A percentile compares a stretch with the other conserved stretches of the same genome.
Conservation (phyloP, 2,329 filamentous ascomycete genomes). For the Zalaria obscura region DNA sequence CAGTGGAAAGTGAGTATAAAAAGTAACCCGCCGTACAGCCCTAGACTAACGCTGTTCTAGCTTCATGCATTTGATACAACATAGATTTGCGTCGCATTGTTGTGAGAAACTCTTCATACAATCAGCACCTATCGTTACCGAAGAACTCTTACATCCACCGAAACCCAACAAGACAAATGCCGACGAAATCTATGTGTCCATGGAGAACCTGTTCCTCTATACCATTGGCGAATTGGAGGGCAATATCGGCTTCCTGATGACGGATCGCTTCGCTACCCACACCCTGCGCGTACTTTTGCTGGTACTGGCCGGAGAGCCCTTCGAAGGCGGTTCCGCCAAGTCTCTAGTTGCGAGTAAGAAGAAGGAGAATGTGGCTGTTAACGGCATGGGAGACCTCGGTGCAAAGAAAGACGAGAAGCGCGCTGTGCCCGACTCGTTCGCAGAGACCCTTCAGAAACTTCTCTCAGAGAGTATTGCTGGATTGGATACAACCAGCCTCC, state of each 20-base stretch:
- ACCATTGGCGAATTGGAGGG: conserved; percentile 81
- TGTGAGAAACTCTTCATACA: conserved; percentile 86
- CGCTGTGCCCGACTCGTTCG: conserved; percentile 66
- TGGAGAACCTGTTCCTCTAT: conserved; percentile 75
- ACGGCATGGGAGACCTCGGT: conserved; percentile 31
- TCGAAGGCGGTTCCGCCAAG: conserved; percentile 55
- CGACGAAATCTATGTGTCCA: conserved; percentile 42
- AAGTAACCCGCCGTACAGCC: background rate
- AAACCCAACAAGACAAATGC: conserved; percentile 26
- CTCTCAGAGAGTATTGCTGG: conserved; percentile 61
- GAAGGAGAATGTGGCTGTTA: conserved; percentile 68
- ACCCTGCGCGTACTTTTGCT: conserved; percentile 74
- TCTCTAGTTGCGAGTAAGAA: conserved; percentile 79
- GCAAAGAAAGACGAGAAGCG: conserved; percentile 19
- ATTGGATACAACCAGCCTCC: conserved; percentile 66
- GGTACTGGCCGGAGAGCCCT: conserved; percentile 68
- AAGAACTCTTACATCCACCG: conserved; percentile 46
- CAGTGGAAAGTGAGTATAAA: conserved; percentile 47
- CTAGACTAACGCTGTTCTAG: background rate
- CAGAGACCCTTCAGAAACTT: conserved; percentile 63
- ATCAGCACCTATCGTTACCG: conserved; percentile 62
- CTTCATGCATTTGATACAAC: conserved; percentile 79
- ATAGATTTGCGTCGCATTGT: conserved; percentile 94
- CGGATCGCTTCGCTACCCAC: conserved; percentile 82
- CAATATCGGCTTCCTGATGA: conserved; percentile 69